These are phyloP conservation scores for Maudiozyma bulderi DNA, from an alignment of 805 yeast species.

Conservation along the genomic window DNA sequence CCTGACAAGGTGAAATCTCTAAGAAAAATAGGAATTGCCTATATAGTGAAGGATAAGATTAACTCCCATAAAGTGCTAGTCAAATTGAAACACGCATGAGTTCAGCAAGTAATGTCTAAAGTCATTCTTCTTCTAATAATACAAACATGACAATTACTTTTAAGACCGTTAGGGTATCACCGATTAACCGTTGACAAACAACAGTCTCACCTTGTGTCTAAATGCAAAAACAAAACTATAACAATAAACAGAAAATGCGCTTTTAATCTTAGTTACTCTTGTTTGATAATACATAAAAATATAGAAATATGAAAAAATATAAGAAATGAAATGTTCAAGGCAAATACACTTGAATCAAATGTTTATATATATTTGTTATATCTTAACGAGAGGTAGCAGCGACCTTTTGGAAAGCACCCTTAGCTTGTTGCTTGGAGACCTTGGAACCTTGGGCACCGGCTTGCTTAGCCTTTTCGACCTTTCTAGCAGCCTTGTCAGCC, in stretches of 20 bases:
- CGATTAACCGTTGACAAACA: too few species aligned
- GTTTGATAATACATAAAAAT: slow-evolving; percentile 4
- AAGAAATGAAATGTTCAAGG: not conserved
- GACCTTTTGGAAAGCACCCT: slow-evolving; percentile 97
- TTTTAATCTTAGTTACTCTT: not conserved
- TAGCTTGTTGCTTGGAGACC: slow-evolving; percentile 91
- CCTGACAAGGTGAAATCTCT: too few species aligned
- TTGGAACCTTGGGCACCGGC: slow-evolving; percentile 69
- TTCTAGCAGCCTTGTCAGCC: slow-evolving; percentile 88
- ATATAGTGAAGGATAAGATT: too few species aligned
- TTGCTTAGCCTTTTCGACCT: slow-evolving; percentile 80
- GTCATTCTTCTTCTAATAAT: too few species aligned
- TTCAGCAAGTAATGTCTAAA: too few species aligned
- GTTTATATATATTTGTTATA: slow-evolving; percentile 4
- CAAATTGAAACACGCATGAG: too few species aligned
- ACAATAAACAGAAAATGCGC: not conserved
- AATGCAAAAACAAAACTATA: not conserved
- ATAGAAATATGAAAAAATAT: slow-evolving; percentile 4
- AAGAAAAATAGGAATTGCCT: too few species aligned
- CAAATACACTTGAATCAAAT: not conserved
- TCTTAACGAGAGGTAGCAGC: slow-evolving; percentile 91
- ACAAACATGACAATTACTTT: too few species aligned
- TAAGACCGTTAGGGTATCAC: too few species aligned
- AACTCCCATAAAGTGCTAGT: too few species aligned
- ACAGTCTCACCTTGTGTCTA: not conserved